Evolutionary conservation across 2,329 filamentous ascomycete species (phyloP).

Genomic region (Pseudogymnoascus verrucosus): DNA sequence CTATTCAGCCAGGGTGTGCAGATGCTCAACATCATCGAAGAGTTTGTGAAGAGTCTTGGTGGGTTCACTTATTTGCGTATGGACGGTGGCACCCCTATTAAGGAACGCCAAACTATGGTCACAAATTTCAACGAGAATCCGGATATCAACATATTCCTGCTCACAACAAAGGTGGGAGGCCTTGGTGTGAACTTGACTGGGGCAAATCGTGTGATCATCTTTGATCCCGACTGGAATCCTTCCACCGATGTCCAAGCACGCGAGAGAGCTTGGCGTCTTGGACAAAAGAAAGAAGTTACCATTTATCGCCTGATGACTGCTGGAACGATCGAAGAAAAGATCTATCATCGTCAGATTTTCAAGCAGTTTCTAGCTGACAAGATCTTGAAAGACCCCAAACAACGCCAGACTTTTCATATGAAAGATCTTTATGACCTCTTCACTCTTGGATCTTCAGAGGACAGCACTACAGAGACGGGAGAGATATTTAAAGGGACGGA

Average conservation of each 20-base stretch:
- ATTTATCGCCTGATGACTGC: slow-evolving; percentile 98
- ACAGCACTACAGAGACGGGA: slow-evolving; percentile 72
- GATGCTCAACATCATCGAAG: slow-evolving; percentile 91
- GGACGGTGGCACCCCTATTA: slow-evolving; percentile 88
- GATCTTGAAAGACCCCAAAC: slow-evolving; percentile 87
- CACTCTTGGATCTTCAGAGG: slow-evolving; percentile 59
- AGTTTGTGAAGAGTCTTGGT: slow-evolving; percentile 60
- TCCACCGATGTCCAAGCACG: slow-evolving; percentile 93
- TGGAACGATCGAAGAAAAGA: slow-evolving; percentile 97
- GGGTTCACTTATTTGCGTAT: slow-evolving; percentile 76
- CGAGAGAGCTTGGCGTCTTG: slow-evolving; percentile 90
- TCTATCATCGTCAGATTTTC: slow-evolving; percentile 97
- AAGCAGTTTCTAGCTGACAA: slow-evolving; percentile 98
- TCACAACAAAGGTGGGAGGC: slow-evolving; percentile 93
- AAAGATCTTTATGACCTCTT: slow-evolving; percentile 90
- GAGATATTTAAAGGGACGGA: slow-evolving; percentile 84
- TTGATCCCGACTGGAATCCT: slow-evolving; percentile 97
- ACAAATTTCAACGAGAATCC: slow-evolving; percentile 85
- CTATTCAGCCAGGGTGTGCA: slow-evolving; percentile 89
- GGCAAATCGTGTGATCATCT: slow-evolving; percentile 93
- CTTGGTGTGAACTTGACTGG: slow-evolving; percentile 91
- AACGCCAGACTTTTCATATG: slow-evolving; percentile 82
- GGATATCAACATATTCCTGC: slow-evolving; percentile 74
- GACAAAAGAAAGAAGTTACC: slow-evolving; percentile 89
- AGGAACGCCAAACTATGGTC: slow-evolving; percentile 79